Conservation (phyloP, 228 moss, liverwort and hornwort species). For the Sphagnum magellanicum region DNA sequence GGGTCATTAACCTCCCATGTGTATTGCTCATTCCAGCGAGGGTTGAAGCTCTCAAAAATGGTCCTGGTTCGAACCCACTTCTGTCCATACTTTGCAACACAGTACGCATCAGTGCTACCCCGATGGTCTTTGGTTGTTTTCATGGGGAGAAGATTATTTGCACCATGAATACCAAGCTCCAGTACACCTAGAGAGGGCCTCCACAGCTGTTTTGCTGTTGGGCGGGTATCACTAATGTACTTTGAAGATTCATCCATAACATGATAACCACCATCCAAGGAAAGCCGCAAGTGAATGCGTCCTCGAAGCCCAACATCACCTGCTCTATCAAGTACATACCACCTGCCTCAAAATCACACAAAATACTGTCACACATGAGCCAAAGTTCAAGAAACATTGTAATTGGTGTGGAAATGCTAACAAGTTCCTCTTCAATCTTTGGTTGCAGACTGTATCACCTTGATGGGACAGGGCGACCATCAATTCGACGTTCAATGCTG, state of each 20-base stretch:
- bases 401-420: too few relatives aligned
- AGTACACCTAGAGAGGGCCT: conserved; percentile 68
- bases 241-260: conserved; percentile 83
- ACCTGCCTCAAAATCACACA: conserved; percentile 18
- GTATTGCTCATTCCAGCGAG: conserved; percentile 91
- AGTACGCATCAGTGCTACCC: conserved; percentile 68
- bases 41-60: conserved; percentile 76
- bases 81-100: conserved; percentile 81
- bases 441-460: conserved; percentile 18
- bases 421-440: too few relatives aligned
- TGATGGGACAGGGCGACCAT: conserved; percentile 71
- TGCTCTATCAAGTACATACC: conserved; percentile 70
- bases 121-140: conserved; percentile 54
- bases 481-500: conserved; percentile 64
- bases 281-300: conserved; percentile 62
- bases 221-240: conserved; percentile 68
- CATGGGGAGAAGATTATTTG: conserved; percentile 71
- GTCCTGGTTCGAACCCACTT: conserved; percentile 89
- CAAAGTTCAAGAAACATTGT: too few relatives aligned
- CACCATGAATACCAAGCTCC: conserved; percentile 80
- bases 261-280: conserved; percentile 87
- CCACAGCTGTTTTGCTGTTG: conserved; percentile 81
- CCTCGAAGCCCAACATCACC: conserved; percentile 66
- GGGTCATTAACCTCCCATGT: conserved; percentile 97
- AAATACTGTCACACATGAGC: too few relatives aligned